Base-by-base conservation (phyloP, 345 rosid genomes). In the Citrus hindsii region DNA sequence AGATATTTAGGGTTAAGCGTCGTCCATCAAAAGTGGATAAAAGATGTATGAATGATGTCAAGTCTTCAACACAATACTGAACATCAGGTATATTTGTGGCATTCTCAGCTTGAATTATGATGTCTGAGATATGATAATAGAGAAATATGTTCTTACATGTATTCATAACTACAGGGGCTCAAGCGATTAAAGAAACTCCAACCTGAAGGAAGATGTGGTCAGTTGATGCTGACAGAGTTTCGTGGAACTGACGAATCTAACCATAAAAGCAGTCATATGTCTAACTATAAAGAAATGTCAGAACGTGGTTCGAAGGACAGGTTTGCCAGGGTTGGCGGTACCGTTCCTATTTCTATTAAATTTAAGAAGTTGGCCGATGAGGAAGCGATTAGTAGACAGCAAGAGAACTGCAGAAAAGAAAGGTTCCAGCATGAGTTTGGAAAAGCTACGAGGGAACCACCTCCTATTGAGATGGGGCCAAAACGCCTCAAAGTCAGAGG, bases 1-100 rank as follows among this genome's bases (percentile, higher is more conserved):
- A 88, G 85, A 79, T 88, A 81, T 94, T 97, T 82, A 85, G 98
- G 85, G 99, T 97, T 71, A 97, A 94, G 84, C 96, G 99, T 1
- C 93, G 96, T n/a, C 86, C 89, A 13, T 3, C 80, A 78, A 97
- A 93, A 86, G 77, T 80, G 64, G 94, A 89, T 69, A 91, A 86
- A 80, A 86, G 94, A 82, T 70, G 81, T 67, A 85, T 85, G 77
- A 86, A 83, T 77, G 83, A 82, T 61, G 71, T 85, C 33, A 66
- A 59, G 66, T 69, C 87, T 22, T 83, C 87, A 3, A 90, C 81
- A 84, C 83, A 86, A 86, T 71, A 73, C 84, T 8, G 92, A 85
- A 69, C 77, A 85, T 77, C 94, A 90, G 97, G 99, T 96, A 91
- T 24, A 21, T 27, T 37, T 53, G 5, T 27, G 16, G 69, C 9